A percentile compares a stretch with the other conserved stretches of the same genome.
Conservation (phyloP, 75 land plant species). For the Adiantum capillusveneris region DNA sequence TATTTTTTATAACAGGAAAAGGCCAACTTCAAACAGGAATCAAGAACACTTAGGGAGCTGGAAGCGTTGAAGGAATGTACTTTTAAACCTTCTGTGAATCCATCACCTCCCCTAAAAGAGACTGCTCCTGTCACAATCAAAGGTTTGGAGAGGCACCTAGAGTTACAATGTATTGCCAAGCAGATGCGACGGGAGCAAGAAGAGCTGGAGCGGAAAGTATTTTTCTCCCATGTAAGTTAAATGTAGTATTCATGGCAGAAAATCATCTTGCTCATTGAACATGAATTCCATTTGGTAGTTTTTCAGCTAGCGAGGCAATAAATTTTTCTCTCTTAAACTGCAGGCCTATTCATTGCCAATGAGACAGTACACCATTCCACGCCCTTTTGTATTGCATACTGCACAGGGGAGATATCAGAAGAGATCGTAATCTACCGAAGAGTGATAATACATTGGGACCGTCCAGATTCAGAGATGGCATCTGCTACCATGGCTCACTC, state of each 20-base stretch:
- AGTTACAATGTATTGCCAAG: conserved; percentile 31
- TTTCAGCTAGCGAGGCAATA: background rate
- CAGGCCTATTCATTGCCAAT: conserved; percentile 28
- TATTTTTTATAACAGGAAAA: conserved; percentile 16
- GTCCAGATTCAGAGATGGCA: too few species aligned
- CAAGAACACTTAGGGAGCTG: conserved; percentile 14
- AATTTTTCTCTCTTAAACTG: background rate
- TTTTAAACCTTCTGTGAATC: conserved; percentile 29
- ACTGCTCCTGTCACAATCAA: conserved; percentile 25
- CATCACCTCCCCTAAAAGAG: conserved; percentile 12
- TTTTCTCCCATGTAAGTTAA: conserved; percentile 34
- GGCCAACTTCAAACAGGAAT: conserved; percentile 14
- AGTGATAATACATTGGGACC: background rate
- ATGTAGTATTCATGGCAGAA: too few species aligned
- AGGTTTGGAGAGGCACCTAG: conserved; percentile 30
- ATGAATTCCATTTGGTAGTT: too few species aligned
- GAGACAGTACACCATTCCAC: conserved; percentile 35
- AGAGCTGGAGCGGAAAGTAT: conserved; percentile 31
- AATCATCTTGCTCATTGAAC: background rate
- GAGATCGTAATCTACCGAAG: background rate
- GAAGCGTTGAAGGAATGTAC: conserved; percentile 36
- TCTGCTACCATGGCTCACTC: too few species aligned
- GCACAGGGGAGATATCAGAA: background rate
- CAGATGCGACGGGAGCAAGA: conserved; percentile 35
- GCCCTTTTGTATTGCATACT: conserved; percentile 16